Evolutionary conservation across 2,329 filamentous ascomycete species (phyloP), one percentile per base, ranked within the genome.

Genomic region (Pseudogymnoascus sp.): DNA sequence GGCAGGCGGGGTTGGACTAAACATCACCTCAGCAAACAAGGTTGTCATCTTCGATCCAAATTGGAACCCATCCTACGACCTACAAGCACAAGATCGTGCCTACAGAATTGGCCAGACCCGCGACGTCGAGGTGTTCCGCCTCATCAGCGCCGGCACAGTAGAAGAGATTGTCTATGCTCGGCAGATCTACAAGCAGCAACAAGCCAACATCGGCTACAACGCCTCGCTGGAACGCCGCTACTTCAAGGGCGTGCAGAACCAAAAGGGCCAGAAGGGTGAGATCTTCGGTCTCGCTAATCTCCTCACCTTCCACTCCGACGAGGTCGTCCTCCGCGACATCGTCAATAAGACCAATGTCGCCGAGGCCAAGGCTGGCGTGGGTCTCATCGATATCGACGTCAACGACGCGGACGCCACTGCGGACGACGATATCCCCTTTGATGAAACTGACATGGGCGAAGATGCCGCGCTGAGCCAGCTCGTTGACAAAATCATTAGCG

Each of bases 291-390:
- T 97, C 1, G 77, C 83, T 21, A 99, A 99, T 68, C 82, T 99
- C 11, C 91, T 99, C 69, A 86, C 86, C 0, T 97, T 91, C 67
- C 86, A 91, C 67, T 84, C 86, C 59, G 85, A 93, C 68, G 89
- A 89, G 65, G 83, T 96, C 11, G 82, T 97, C 12, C 82, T 97
- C 4, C 85, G 90, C n/a, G 91, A 97, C 63, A 97, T 99, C 69
- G 91, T 99, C 70, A 96, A 97, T 79, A 96, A 97, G 76, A 97
- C 95, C 29, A 99, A 99, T 71, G 87, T 99, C 61, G 95, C 95
- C 3, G 95, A 99, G 77, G 91, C 91, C 45, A 90, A 88, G 72
- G 91, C 89, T 0, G 93, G 92, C 0, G 89, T 97, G 8, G 83
- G 85, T 29, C 85, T 97, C 31, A 81, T 87, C n/a, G 87, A 90